Evolutionary conservation across 176 grass and related monocot genomes (phyloP).

Genomic region (Carex myosuroides): DNA sequence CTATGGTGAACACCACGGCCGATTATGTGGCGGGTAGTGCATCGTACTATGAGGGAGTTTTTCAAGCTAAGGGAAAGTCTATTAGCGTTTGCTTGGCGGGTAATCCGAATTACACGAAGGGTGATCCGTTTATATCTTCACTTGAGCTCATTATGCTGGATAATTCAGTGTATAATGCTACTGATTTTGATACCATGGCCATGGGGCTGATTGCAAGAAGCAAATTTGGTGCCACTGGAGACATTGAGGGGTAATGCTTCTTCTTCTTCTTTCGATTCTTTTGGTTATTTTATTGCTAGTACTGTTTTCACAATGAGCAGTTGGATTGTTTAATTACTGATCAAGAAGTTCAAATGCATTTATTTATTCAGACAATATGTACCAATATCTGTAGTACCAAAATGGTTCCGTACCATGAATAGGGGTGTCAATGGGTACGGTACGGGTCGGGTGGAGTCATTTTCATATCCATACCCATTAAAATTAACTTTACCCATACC

Average conservation of each 20-base stretch:
- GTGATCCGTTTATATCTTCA: conserved; percentile 68
- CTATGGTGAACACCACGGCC: conserved; percentile 62
- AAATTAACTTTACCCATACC: no score
- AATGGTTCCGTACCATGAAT: background rate
- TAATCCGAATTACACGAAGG: conserved; percentile 53
- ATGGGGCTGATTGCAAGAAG: conserved; percentile 85
- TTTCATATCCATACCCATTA: no score
- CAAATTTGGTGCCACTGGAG: conserved; percentile 64
- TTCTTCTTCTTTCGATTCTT: background rate
- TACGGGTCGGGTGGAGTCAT: no score
- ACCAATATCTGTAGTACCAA: background rate
- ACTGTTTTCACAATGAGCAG: background rate
- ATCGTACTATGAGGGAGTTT: conserved; percentile 87
- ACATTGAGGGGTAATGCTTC: conserved; percentile 41
- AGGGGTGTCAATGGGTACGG: no score
- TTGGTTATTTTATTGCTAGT: background rate
- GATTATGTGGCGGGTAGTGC: conserved; percentile 47
- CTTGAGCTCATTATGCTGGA: conserved; percentile 72
- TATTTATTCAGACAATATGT: background rate
- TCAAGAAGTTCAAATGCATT: background rate
- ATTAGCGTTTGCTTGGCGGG: conserved; percentile 62
- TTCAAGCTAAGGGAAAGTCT: conserved; percentile 42
- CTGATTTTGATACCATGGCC: conserved; percentile 43
- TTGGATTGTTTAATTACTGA: background rate
- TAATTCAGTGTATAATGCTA: conserved; percentile 79